Percentiles rank a stretch among this genome's conserved stretches.
phyloP scores from a whole-genome alignment of 2,329 filamentous ascomycete species.

The Xylariaceae sp. region DNA sequence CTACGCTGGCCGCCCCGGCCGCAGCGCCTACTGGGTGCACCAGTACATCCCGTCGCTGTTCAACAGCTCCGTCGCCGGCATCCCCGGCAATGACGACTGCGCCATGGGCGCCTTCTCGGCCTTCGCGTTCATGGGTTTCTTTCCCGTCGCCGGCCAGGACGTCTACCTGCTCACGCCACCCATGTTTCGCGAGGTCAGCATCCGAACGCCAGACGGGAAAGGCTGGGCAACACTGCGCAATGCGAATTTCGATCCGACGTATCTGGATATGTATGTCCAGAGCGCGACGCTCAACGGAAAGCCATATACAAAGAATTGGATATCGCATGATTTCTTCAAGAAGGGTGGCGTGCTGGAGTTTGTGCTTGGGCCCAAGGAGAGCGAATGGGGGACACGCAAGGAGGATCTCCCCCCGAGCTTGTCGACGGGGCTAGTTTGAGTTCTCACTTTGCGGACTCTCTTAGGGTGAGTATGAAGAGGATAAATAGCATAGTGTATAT shows the following conservation, averaged over 20 bases:
- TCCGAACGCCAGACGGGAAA: conserved; percentile 34
- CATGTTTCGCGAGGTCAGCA: conserved; percentile 55
- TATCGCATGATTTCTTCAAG: conserved; percentile 67
- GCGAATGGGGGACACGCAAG: conserved; percentile 61
- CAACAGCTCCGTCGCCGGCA: conserved; percentile 66
- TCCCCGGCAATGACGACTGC: conserved; percentile 63
- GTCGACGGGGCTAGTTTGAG: conserved; percentile 33
- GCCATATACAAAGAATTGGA: conserved; percentile 65
- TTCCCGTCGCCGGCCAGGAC: conserved; percentile 60
- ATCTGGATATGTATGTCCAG: conserved; percentile 63
- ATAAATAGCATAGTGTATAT: background rate
- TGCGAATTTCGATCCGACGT: conserved; percentile 40
- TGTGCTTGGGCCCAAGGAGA: conserved; percentile 60
- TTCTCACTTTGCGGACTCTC: background rate
- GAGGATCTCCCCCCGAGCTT: conserved; percentile 65
- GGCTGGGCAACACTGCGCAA: conserved; percentile 60
- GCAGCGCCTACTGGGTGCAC: conserved; percentile 61
- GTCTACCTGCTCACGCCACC: conserved; percentile 60
- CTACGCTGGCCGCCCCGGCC: conserved; percentile 69
- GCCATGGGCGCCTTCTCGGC: conserved; percentile 61
- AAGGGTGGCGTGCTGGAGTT: conserved; percentile 66
- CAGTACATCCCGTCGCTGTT: conserved; percentile 71
- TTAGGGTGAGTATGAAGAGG: background rate
- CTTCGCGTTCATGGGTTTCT: conserved; percentile 59
- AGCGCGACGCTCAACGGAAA: conserved; percentile 62